Percentiles rank a stretch among this genome's conserved stretches.
Evolutionary conservation across 176 grass and related monocot species (phyloP).

Genomic region (Lolium perenne): DNA sequence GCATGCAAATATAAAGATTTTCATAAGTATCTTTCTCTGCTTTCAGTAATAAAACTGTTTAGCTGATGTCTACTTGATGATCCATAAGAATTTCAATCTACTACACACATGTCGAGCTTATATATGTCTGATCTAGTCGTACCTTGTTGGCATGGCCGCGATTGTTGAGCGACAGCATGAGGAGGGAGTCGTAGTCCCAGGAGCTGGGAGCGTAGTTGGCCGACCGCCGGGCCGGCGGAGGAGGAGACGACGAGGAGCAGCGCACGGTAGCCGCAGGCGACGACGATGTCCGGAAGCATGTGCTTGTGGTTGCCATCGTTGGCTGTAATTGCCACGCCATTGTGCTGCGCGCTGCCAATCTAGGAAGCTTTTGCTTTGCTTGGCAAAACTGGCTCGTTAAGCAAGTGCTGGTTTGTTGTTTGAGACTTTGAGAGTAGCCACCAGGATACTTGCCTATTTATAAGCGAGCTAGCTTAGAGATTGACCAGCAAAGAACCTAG

Average conservation of each 20-base stretch:
- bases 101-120: background rate
- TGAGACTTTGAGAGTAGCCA: background rate
- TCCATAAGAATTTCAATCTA: too few relatives aligned
- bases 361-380: too few relatives aligned
- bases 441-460: background rate
- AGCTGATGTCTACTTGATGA: too few relatives aligned
- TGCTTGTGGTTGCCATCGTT: too few relatives aligned
- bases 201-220: conserved; percentile 49
- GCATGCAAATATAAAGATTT: background rate
- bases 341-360: background rate
- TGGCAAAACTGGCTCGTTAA: too few relatives aligned
- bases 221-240: too few relatives aligned
- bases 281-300: too few relatives aligned
- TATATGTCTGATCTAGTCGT: background rate
- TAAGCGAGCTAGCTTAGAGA: background rate
- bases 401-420: background rate
- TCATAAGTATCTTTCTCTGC: background rate
- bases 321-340: background rate
- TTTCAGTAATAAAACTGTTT: background rate
- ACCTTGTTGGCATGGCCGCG: background rate
- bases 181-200: conserved; percentile 45
- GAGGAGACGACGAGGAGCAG: too few relatives aligned
- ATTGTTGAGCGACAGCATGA: background rate
- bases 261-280: too few relatives aligned
- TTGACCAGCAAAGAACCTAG: too few relatives aligned